These are phyloP conservation scores for Malus fusca DNA, from an alignment of 306 rosid species.

Conservation along the genomic window DNA sequence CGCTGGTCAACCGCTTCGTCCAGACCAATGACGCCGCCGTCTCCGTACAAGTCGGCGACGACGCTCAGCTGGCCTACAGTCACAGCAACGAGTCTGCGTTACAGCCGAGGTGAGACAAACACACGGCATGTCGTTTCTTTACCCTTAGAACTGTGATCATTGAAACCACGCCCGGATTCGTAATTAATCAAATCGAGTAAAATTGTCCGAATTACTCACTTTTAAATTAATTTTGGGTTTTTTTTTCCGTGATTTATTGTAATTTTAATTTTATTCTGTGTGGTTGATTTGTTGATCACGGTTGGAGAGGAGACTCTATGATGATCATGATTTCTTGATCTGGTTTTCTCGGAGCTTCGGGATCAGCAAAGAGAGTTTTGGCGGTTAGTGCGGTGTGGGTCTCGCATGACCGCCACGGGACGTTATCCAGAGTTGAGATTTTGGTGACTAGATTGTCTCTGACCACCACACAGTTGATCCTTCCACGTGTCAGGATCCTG, in stretches of 20 bases:
- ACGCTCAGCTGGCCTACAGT: slow-evolving; percentile 58
- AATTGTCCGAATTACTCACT: neutral
- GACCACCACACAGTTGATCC: neutral
- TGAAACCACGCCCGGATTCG: neutral
- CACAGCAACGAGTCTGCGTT: slow-evolving; percentile 65
- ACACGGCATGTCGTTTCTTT: neutral
- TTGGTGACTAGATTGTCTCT: neutral
- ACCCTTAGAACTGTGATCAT: neutral
- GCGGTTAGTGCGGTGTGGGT: neutral
- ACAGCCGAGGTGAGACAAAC: slow-evolving; percentile 61
- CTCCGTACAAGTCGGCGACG: slow-evolving; percentile 60
- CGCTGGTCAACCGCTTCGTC: slow-evolving; percentile 57
- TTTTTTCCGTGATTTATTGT: neutral
- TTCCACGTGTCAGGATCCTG: neutral
- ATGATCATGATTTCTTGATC: neutral
- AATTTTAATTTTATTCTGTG: neutral
- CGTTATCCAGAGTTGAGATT: neutral
- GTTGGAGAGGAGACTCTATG: neutral
- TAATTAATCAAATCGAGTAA: neutral
- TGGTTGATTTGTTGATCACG: neutral
- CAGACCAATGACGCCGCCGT: slow-evolving; percentile 47
- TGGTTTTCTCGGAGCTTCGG: neutral
- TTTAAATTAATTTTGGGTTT: neutral
- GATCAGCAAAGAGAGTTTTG: neutral
- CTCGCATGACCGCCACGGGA: slow-evolving; percentile 4